A percentile compares a stretch with the other conserved stretches of the same genome.
phyloP scores from a whole-genome alignment of 306 rosid species.

The Lotus japonicus region DNA sequence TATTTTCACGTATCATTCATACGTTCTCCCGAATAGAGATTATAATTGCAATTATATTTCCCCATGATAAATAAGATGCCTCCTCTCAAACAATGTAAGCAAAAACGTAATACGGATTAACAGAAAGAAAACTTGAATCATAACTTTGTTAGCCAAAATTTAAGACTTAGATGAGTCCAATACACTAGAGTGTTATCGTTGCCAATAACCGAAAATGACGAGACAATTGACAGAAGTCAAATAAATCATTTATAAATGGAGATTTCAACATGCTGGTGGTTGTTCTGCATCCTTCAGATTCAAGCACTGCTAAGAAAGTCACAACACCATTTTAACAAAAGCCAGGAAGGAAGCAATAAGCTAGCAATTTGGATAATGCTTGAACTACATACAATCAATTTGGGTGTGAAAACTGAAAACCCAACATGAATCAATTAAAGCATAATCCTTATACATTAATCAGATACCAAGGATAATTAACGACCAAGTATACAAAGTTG shows the following conservation, averaged over 20 bases:
- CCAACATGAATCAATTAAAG: neutral
- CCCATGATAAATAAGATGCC: too few species aligned
- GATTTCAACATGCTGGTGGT: neutral
- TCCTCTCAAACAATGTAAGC: too few species aligned
- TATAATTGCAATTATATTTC: too few species aligned
- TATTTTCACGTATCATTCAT: too few species aligned
- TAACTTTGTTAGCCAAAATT: neutral
- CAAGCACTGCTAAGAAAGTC: neutral
- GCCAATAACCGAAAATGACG: neutral
- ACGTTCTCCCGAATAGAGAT: too few species aligned
- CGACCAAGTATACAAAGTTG: neutral
- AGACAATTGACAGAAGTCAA: neutral
- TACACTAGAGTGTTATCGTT: neutral
- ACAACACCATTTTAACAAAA: neutral
- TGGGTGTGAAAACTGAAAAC: neutral
- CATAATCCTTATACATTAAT: neutral
- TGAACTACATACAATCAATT: neutral
- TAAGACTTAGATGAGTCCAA: neutral
- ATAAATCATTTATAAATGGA: neutral
- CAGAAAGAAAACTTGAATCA: neutral
- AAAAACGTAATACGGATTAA: too few species aligned
- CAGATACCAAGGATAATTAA: slow-evolving; percentile 5
- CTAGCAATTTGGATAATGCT: neutral
- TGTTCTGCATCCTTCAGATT: too few species aligned
- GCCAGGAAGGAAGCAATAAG: neutral